Percentiles rank a stretch among this genome's conserved stretches.
Conservation (phyloP, 2,329 filamentous ascomycete species). For the Diplodia seriata region DNA sequence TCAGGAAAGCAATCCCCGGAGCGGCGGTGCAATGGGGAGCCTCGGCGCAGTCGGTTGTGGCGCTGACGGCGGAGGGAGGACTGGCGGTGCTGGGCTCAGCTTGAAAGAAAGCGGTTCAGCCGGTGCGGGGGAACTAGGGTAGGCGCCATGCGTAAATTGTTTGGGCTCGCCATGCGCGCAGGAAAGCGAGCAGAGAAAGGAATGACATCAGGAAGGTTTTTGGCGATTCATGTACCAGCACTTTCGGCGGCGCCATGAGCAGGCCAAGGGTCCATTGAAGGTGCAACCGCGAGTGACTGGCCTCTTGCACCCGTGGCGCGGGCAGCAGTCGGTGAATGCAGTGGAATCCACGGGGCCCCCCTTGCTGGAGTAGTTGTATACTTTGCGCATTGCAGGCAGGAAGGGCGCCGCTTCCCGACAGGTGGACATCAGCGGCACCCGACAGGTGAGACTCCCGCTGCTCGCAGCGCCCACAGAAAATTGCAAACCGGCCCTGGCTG, state of each 20-base stretch:
- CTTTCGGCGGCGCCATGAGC: background rate
- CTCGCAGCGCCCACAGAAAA: slow-evolving; percentile 18
- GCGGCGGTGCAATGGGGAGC: slow-evolving; percentile 79
- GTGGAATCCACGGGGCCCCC: background rate
- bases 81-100: slow-evolving; percentile 72
- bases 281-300: background rate
- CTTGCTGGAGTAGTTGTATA: background rate
- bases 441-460: background rate
- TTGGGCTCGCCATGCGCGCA: slow-evolving; percentile 14
- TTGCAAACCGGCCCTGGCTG: background rate
- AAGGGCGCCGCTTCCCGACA: background rate
- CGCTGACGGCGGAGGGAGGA: slow-evolving; percentile 76
- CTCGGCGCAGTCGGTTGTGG: slow-evolving; percentile 75
- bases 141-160: slow-evolving; percentile 32
- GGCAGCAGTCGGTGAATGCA: background rate
- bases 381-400: background rate
- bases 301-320: background rate
- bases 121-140: slow-evolving; percentile 37
- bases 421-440: background rate
- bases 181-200: slow-evolving; percentile 22
- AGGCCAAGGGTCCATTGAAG: background rate
- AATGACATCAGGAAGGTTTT: slow-evolving; percentile 21
- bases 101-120: slow-evolving; percentile 47
- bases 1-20: slow-evolving; percentile 76
- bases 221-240: slow-evolving; percentile 9